A percentile compares a stretch with the other conserved stretches of the same genome.
These are phyloP conservation scores for Lachancea mirantina DNA, from an alignment of 805 yeast species.

Conservation along the genomic window DNA sequence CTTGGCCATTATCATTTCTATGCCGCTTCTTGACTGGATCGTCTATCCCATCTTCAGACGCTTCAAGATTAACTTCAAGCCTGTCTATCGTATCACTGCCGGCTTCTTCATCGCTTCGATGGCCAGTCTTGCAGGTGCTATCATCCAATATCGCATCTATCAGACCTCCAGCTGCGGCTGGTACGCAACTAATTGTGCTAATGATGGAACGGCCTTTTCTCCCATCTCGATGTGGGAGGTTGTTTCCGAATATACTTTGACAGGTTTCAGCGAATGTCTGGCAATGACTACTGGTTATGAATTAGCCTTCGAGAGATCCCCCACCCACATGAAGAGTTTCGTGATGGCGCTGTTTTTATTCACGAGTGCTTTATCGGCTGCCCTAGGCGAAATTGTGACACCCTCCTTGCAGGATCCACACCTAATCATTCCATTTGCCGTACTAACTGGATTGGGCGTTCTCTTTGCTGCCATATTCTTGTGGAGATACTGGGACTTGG, in stretches of 20 bases:
- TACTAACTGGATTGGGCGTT: constrained; percentile 33
- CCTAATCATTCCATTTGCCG: constrained; percentile 37
- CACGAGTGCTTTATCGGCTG: constrained; percentile 72
- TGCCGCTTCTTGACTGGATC: constrained; percentile 61
- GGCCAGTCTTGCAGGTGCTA: constrained; percentile 71
- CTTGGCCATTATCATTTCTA: constrained; percentile 65
- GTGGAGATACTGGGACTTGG: constrained; percentile 34
- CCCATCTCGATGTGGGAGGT: constrained; percentile 62
- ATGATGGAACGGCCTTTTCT: constrained; percentile 23
- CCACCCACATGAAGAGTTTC: constrained; percentile 42
- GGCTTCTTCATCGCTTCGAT: constrained; percentile 62
- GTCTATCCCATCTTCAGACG: constrained; percentile 48
- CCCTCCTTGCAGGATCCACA: constrained; percentile 38
- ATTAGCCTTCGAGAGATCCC: constrained; percentile 80
- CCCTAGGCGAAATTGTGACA: constrained; percentile 36
- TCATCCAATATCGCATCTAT: constrained; percentile 64
- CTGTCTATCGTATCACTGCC: constrained; percentile 61
- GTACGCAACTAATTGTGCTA: constrained; percentile 47
- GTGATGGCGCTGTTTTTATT: constrained; percentile 51
- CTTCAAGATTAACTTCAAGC: constrained; percentile 46
- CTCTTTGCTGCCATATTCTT: constrained; percentile 30
- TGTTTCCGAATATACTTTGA: constrained; percentile 56
- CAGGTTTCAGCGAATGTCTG: constrained; percentile 70
- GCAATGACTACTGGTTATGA: constrained; percentile 79
- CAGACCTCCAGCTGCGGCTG: constrained; percentile 68